phyloP scores from a whole-genome alignment of 805 yeast genomes.

The Saccharomycopsis sp. region DNA sequence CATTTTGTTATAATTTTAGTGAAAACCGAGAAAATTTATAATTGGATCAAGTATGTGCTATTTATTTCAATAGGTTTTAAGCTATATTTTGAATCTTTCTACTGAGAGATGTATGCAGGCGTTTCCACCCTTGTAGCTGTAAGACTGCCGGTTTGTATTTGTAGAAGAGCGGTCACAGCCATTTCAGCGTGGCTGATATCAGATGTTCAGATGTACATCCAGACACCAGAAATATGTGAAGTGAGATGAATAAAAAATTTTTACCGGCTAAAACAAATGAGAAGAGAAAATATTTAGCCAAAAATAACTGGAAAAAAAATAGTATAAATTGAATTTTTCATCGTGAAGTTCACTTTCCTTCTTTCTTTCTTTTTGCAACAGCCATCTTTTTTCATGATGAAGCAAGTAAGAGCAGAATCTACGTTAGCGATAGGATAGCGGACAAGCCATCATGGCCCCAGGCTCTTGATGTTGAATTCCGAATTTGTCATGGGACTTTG shows the following conservation, averaged over 20 bases:
- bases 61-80: background rate
- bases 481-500: background rate
- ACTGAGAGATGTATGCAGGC: no score
- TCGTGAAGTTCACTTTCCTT: background rate
- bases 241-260: background rate
- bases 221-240: background rate
- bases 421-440: no score
- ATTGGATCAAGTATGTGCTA: background rate
- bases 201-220: background rate
- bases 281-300: background rate
- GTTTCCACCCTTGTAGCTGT: no score
- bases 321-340: background rate
- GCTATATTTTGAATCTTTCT: no score
- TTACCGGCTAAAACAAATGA: background rate
- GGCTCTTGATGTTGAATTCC: background rate
- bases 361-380: background rate
- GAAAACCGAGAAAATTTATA: background rate
- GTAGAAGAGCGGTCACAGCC: no score
- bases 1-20: slow-evolving; percentile 7
- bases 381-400: no score
- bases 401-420: no score
- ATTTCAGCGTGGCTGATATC: no score
- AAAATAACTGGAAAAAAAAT: no score
- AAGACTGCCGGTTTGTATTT: no score
- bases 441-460: background rate